These are phyloP conservation scores for Globisporangium recalcitrans DNA, from an alignment of 352 stramenopile species.

Conservation along the genomic window DNA sequence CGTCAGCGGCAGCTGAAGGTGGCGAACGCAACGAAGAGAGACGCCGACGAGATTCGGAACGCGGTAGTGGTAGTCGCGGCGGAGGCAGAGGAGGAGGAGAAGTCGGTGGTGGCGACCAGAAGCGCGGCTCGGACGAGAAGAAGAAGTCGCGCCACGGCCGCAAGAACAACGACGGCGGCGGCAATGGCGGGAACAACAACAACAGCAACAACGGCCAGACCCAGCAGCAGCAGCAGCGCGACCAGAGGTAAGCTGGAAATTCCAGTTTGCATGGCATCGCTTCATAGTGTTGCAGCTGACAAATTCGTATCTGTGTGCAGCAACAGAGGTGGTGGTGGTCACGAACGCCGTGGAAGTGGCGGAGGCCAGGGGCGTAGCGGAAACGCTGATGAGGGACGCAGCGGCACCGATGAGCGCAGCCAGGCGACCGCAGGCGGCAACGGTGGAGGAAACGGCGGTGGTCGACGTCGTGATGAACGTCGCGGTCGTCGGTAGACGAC, in stretches of 20 bases:
- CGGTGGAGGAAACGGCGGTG: constrained; percentile 8
- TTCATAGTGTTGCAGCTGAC: not conserved
- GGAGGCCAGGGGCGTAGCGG: constrained; percentile 11
- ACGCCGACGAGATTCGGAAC: constrained; percentile 10
- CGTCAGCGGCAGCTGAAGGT: constrained; percentile 2
- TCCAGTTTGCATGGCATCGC: not conserved
- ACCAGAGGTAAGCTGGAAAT: constrained; percentile 40
- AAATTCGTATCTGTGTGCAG: not conserved
- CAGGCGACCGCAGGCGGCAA: constrained; percentile 10
- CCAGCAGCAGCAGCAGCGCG: constrained; percentile 39
- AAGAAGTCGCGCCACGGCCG: constrained; percentile 35
- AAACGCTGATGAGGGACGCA: constrained; percentile 12
- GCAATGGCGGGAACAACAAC: constrained; percentile 13
- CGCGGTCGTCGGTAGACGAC: constrained; percentile 37
- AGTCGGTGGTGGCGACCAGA: constrained; percentile 16
- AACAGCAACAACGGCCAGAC: not conserved
- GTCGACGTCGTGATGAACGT: constrained; percentile 25
- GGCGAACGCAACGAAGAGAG: constrained; percentile 11
- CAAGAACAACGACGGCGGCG: constrained; percentile 32
- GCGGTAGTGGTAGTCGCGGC: constrained; percentile 4
- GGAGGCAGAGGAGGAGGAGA: constrained; percentile 9
- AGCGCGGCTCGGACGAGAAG: constrained; percentile 35
- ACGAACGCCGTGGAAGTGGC: not conserved
- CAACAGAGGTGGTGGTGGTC: constrained; percentile 2
- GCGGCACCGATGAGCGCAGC: constrained; percentile 8